Evolutionary conservation across 2,329 filamentous ascomycete genomes (phyloP).

Genomic region (Curvularia lunata): DNA sequence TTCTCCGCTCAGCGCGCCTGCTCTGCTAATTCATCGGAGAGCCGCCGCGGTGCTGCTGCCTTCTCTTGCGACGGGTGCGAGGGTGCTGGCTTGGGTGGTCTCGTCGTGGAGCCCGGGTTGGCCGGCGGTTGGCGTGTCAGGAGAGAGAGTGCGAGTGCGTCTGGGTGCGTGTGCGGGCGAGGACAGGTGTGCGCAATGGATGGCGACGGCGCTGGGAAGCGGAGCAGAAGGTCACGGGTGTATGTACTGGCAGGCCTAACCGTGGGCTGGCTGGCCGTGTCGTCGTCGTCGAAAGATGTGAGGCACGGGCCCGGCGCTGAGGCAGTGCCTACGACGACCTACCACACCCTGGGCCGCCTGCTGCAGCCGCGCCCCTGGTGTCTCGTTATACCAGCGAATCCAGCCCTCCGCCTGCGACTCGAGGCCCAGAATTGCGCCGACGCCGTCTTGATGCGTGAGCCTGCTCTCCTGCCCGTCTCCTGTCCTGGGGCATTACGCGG

Average conservation of each 20-base stretch:
- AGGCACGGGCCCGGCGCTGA: constrained; percentile 19
- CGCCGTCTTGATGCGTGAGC: constrained; percentile 1
- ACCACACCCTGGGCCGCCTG: constrained; percentile 11
- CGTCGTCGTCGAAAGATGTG: constrained; percentile 18
- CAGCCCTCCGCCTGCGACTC: neutral
- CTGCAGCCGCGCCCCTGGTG: constrained; percentile 19
- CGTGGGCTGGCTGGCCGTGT: constrained; percentile 10
- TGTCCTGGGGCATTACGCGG: constrained; percentile 14
- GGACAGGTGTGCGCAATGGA: neutral
- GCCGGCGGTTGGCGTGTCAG: constrained; percentile 13
- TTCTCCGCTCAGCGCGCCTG: constrained; percentile 34
- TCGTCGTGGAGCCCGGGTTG: constrained; percentile 13
- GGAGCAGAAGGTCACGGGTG: constrained; percentile 4
- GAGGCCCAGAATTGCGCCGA: constrained; percentile 3
- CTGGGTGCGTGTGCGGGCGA: neutral
- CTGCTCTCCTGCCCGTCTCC: neutral
- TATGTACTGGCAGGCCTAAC: constrained; percentile 6
- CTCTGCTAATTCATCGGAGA: constrained; percentile 35
- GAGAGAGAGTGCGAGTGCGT: neutral
- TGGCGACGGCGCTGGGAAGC: constrained; percentile 7
- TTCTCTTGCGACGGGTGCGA: constrained; percentile 7
- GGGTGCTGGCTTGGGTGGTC: constrained; percentile 13
- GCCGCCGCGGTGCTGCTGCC: neutral
- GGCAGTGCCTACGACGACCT: constrained; percentile 14
- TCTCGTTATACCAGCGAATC: constrained; percentile 11